Evolutionary conservation across 2,329 filamentous ascomycete species (phyloP).

Genomic region (Fusarium sp.): DNA sequence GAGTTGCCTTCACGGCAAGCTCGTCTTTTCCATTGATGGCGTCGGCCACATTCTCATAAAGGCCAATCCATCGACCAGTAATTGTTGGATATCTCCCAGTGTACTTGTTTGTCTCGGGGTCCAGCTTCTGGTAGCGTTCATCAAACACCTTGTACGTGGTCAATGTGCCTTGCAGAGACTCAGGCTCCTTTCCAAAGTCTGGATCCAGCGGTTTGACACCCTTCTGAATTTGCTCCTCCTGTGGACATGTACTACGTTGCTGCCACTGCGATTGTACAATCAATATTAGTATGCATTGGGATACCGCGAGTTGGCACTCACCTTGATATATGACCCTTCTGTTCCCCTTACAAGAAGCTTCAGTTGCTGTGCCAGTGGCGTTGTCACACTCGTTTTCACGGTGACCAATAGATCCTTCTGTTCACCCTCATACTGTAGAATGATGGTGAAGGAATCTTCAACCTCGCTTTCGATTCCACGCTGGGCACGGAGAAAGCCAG

Average conservation of each 20-base stretch:
- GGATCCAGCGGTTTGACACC: conserved; percentile 26
- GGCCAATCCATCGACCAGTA: conserved; percentile 50
- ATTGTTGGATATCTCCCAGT: conserved; percentile 51
- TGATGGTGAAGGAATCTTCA: conserved; percentile 61
- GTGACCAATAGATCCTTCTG: conserved; percentile 45
- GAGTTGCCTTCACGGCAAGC: conserved; percentile 50
- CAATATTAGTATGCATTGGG: rapidly evolving
- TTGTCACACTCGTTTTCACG: conserved; percentile 30
- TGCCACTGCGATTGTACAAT: conserved; percentile 60
- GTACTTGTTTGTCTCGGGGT: conserved; percentile 46
- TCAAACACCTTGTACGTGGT: conserved; percentile 51
- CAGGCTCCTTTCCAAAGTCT: conserved; percentile 29
- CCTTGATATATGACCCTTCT: conserved; percentile 37
- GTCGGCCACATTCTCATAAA: conserved; percentile 52
- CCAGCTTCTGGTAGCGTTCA: conserved; percentile 42
- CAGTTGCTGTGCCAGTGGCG: conserved; percentile 30
- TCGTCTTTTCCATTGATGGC: conserved; percentile 51
- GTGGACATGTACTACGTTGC: conserved; percentile 47
- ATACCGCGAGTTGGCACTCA: neutral
- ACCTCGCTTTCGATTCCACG: conserved; percentile 42
- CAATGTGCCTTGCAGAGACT: conserved; percentile 41
- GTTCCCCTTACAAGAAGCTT: conserved; percentile 35
- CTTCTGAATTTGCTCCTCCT: conserved; percentile 35
- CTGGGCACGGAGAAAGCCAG: conserved; percentile 36
- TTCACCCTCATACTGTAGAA: conserved; percentile 62